Evolutionary conservation across 305 asterid species (phyloP).

Genomic region (Ajuga reptans): DNA sequence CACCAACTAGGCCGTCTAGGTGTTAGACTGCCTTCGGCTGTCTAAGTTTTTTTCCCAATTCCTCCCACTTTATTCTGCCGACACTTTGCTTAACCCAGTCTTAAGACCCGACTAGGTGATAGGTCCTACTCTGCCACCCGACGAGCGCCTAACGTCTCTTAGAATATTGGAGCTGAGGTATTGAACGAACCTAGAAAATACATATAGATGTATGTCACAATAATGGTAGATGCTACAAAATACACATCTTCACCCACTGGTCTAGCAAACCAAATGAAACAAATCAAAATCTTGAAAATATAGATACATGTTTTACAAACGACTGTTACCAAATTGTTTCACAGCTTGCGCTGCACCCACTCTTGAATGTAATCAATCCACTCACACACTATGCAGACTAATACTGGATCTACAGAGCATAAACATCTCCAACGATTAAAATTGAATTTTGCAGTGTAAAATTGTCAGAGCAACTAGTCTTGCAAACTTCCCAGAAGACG

Average conservation of each 20-base stretch:
- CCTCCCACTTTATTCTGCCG: too few species aligned
- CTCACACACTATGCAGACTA: background rate
- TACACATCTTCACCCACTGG: background rate
- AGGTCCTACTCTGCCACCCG: too few species aligned
- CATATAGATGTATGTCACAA: too few species aligned
- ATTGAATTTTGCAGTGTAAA: too few species aligned
- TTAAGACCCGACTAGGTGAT: too few species aligned
- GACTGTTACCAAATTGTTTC: background rate
- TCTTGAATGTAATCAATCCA: conserved; percentile 9
- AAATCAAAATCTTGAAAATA: background rate
- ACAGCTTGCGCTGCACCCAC: conserved; percentile 21
- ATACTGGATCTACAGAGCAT: background rate
- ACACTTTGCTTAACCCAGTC: too few species aligned
- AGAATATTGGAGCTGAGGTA: too few species aligned
- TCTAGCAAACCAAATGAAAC: background rate
- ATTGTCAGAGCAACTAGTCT: background rate
- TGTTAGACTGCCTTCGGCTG: too few species aligned
- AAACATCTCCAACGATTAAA: too few species aligned
- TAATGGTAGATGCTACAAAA: background rate
- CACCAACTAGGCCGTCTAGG: too few species aligned
- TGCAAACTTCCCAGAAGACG: background rate
- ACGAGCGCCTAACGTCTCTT: too few species aligned
- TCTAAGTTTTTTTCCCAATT: too few species aligned
- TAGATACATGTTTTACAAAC: conserved; percentile 7
- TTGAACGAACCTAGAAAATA: background rate